A percentile compares a stretch with the other conserved stretches of the same genome.
Evolutionary conservation across 2,329 filamentous ascomycete genomes (phyloP).

Genomic region (Triangularia verruculosa): DNA sequence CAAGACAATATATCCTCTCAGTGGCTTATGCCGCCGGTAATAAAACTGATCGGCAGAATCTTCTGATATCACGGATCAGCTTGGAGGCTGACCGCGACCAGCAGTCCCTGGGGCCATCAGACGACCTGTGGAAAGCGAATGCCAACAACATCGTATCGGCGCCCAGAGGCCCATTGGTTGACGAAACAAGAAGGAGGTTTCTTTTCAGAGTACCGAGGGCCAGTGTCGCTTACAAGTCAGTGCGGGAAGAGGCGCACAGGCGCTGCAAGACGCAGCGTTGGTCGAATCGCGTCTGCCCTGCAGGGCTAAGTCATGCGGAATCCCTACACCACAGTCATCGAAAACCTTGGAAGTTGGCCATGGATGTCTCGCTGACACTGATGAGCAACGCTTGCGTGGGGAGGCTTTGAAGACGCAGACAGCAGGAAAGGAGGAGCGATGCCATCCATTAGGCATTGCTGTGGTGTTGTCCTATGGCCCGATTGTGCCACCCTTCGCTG

Average conservation of each 20-base stretch:
- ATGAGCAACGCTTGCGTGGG: not conserved
- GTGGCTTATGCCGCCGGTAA: not conserved
- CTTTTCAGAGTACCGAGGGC: not conserved
- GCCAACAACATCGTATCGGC: not conserved
- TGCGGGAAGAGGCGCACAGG: not conserved
- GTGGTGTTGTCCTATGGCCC: not conserved
- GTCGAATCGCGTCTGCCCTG: not conserved
- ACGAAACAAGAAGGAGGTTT: not conserved
- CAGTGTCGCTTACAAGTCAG: not conserved
- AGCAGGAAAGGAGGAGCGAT: not conserved
- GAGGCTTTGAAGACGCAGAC: not conserved
- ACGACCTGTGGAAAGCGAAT: no score
- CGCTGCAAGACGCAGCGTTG: not conserved
- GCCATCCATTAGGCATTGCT: not conserved
- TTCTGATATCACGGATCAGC: not conserved
- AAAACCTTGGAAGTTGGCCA: not conserved
- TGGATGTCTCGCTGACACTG: not conserved
- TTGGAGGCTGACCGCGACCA: not conserved
- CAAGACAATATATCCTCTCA: no score
- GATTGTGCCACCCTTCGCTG: not conserved
- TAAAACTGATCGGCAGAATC: not conserved
- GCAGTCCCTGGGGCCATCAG: not conserved
- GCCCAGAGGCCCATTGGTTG: not conserved
- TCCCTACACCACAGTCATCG: not conserved
- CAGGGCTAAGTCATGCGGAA: not conserved